Evolutionary conservation across 2,329 filamentous ascomycete genomes (phyloP), one percentile per base, ranked within the genome.

Genomic region (Alternaria solani): DNA sequence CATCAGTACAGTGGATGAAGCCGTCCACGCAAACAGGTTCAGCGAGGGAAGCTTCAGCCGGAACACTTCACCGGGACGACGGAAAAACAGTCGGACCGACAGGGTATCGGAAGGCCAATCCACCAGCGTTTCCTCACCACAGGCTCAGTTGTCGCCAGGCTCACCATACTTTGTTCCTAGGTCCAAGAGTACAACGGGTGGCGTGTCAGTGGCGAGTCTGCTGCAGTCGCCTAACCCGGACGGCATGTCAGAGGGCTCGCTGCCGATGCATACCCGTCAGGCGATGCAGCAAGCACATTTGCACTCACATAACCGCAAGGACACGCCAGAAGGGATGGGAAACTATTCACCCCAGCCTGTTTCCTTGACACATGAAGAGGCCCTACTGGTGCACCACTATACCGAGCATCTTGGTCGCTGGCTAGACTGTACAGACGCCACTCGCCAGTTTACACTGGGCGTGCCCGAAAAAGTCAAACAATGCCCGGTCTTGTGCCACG

Each of bases 361-460:
- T 34, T 23, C 63, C 7, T 53, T 75, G 39, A 69, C 58, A 23
- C 66, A 67, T 30, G 34, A 62, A 25, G 73, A 76, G 54, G 74
- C 71, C 11, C 34, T 61, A 18, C 64, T 76, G 7, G 67, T 76
- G 11, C 72, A 74, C 44, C 67, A 75, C 56, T 76, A 74, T 55
- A 67, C 67, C 7, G 71, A 75, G 52, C 47, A 72, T 44, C 68
- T 76, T 23, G 73, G 73, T 16, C 62, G 73, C 25, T 76, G 74
- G 74, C 64, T 76, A 18, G 74, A 76, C 51, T 74, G 70, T 39
- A 74, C 72, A 2, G 72, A 75, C 55, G 64, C 71, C 11, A 69
- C 70, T 16, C 68, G 72, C 11, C 74, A 74, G 44, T 76, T 76
- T 48, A 75, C 74, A 2, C 54, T 75, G 26, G 64, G 67, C 3